Evolutionary conservation across 139 green algal species (phyloP), one percentile per base, ranked within the genome.

Genomic region (Astrephomene gubernaculifera): DNA sequence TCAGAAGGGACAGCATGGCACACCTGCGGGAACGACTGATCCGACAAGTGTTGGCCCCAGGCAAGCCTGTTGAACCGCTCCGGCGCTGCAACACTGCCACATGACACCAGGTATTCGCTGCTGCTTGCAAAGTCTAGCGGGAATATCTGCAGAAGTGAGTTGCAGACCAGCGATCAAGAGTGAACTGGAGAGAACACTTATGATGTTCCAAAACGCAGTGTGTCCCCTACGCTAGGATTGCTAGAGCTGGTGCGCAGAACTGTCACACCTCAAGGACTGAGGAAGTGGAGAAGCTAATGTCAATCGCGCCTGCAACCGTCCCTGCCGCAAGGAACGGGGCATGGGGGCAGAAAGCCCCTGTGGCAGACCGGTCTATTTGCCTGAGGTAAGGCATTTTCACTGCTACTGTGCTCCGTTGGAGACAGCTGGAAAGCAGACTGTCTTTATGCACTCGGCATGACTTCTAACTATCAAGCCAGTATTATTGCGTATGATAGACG

Each of bases 251-350:
- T n/a, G n/a, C n/a, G n/a, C n/a, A n/a, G 19, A 65, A n/a, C 14
- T 65, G 21, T 2, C 71, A 2, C 43, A 97, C 95, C 92, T 98
- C 94, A 1, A 98, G 84, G 24, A 92, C 81, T 0, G 92, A 95
- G 8, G 49, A 88, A 6, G 94, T 97, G 72, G 79, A 94, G 85
- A 99, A 99, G 63, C 86, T 96, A 29, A 97, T 86, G 80, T 99
- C 97, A 44, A 99, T 96, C 7, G 96, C 95, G 1, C 96, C 97
- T 9, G 96, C 95, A 25, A 97, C 96, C 1, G 96, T 98, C 2
- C 97, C 97, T 41, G 90, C 86, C 1, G 95, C 96, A 25, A 99
- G 84, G 41, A 96, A 92, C 0, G 71, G 82, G 12, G 72, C 89
- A 36, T 79, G 87, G 2, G 95, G 97, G 39, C 89, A 93, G 83